Conservation (phyloP, 2,329 filamentous ascomycete species). For the Hypoxylon sp. region DNA sequence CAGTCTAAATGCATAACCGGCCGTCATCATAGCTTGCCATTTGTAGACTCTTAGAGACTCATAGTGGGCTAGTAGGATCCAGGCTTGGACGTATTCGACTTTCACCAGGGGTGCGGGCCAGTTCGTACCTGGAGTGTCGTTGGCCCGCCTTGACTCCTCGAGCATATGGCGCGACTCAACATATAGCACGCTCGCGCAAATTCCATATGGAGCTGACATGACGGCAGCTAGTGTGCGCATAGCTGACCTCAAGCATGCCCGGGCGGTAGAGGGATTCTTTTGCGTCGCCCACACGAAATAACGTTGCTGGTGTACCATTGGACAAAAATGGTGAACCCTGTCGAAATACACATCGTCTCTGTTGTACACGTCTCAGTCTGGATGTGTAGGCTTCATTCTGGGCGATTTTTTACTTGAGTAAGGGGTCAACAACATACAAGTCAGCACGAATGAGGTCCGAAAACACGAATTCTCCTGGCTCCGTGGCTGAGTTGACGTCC, state of each 20-base stretch:
- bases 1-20: slow-evolving; percentile 9
- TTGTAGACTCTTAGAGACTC: slow-evolving; percentile 1
- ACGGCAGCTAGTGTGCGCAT: slow-evolving; percentile 2
- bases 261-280: neutral
- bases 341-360: slow-evolving; percentile 18
- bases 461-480: too few species aligned
- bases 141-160: neutral
- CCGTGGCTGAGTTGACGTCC: too few species aligned
- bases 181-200: neutral
- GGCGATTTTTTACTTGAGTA: too few species aligned
- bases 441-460: too few species aligned
- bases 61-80: slow-evolving; percentile 8
- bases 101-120: neutral
- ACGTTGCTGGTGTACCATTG: slow-evolving; percentile 5
- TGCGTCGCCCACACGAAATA: neutral
- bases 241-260: neutral
- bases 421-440: too few species aligned
- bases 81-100: slow-evolving; percentile 2
- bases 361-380: too few species aligned
- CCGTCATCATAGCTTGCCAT: neutral
- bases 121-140: neutral
- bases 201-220: neutral
- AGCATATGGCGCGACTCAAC: neutral
- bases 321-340: neutral
- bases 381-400: too few species aligned